Evolutionary conservation across 2,329 filamentous ascomycete genomes (phyloP).

Genomic region (Allantophomopsis cytisporea): DNA sequence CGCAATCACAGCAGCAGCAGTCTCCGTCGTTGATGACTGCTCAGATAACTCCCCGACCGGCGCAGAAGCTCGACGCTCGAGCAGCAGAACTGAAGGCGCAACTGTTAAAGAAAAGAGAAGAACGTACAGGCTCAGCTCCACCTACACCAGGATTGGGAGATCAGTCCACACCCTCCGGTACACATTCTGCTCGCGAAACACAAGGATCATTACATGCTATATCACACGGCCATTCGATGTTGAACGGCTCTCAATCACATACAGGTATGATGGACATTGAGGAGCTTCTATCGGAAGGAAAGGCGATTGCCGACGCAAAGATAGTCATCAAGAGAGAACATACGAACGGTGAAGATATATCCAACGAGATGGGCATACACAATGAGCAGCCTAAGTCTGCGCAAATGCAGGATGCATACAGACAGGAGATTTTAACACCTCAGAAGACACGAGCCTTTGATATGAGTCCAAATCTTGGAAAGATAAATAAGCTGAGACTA

Average conservation of each 20-base stretch:
- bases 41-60: too few relatives aligned
- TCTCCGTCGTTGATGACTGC: background rate
- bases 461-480: too few relatives aligned
- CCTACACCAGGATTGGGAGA: conserved; percentile 1
- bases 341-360: background rate
- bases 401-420: background rate
- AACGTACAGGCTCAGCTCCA: conserved; percentile 10
- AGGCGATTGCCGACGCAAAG: conserved; percentile 1
- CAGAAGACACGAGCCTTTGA: too few relatives aligned
- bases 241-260: too few relatives aligned
- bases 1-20: background rate
- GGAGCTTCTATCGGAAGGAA: conserved; percentile 1
- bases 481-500: too few relatives aligned
- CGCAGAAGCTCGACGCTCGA: conserved; percentile 13
- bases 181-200: conserved; percentile 7
- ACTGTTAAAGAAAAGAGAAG: conserved; percentile 12
- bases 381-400: background rate
- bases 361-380: background rate
- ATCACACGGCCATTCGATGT: background rate
- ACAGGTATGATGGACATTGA: conserved; percentile 1
- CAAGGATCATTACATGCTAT: conserved; percentile 5
- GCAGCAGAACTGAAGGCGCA: conserved; percentile 18
- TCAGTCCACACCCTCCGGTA: background rate
- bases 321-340: background rate
- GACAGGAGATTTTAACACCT: too few relatives aligned